phyloP scores from a whole-genome alignment of 768 basidiomycete genomes.

The Chiua virens region DNA sequence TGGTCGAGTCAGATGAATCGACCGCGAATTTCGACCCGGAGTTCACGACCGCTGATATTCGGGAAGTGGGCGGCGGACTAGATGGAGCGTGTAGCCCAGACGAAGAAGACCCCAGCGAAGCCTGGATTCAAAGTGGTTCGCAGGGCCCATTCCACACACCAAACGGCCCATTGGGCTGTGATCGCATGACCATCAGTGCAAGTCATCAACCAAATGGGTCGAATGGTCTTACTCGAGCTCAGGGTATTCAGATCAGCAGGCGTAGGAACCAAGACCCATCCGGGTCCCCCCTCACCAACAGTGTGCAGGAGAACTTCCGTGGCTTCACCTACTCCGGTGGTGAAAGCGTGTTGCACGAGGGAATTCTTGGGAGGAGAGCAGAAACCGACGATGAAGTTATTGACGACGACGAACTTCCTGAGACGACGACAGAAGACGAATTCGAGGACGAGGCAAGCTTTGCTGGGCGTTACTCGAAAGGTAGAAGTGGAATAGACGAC shows the following conservation, averaged over 20 bases:
- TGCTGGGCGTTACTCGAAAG: slow-evolving; percentile 69
- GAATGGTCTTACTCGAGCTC: slow-evolving; percentile 18
- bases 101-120: slow-evolving; percentile 70
- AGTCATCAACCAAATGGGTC: slow-evolving; percentile 13
- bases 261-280: slow-evolving; percentile 43
- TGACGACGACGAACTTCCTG: slow-evolving; percentile 50
- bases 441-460: slow-evolving; percentile 62
- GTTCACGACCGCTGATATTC: slow-evolving; percentile 91
- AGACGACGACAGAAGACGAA: slow-evolving; percentile 72
- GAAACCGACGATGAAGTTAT: slow-evolving; percentile 41
- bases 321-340: slow-evolving; percentile 90
- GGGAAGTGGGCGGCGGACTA: slow-evolving; percentile 59
- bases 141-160: slow-evolving; percentile 52
- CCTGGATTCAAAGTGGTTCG: slow-evolving; percentile 41
- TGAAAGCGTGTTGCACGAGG: slow-evolving; percentile 57
- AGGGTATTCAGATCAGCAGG: slow-evolving; percentile 53
- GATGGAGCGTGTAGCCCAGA: slow-evolving; percentile 46
- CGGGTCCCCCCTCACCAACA: slow-evolving; percentile 79
- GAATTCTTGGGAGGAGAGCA: slow-evolving; percentile 34
- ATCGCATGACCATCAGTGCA: slow-evolving; percentile 30
- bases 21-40: slow-evolving; percentile 98
- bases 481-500: slow-evolving; percentile 45
- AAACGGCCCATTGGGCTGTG: slow-evolving; percentile 76
- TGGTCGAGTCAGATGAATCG: slow-evolving; percentile 96
- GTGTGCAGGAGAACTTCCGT: slow-evolving; percentile 94